Conservation (phyloP, 106 monocot genomes). For the Dendrobium chrysotoxum region DNA sequence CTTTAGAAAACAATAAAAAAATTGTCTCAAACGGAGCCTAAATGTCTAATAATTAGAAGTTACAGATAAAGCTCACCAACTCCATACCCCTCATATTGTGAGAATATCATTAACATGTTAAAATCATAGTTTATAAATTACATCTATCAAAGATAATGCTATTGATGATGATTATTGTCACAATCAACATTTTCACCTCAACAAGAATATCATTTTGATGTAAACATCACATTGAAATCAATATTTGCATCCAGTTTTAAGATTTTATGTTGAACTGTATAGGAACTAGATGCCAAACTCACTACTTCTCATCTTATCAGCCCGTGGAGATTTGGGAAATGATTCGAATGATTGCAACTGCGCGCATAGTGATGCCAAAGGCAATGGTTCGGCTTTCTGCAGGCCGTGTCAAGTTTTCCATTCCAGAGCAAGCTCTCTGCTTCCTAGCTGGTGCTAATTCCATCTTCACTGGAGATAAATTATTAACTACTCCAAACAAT, state of each 20-base stretch:
- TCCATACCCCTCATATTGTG: not conserved
- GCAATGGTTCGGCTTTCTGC: constrained; percentile 96
- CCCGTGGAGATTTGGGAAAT: constrained; percentile 95
- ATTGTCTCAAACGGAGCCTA: too few species aligned
- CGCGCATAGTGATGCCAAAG: constrained; percentile 92
- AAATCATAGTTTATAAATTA: too few species aligned
- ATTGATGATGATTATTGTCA: not conserved
- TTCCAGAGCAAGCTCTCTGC: constrained; percentile 92
- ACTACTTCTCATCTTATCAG: constrained; percentile 14
- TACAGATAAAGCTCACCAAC: too few species aligned
- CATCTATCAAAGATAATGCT: too few species aligned
- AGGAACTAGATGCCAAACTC: not conserved
- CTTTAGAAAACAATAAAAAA: too few species aligned
- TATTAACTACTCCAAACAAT: constrained; percentile 87
- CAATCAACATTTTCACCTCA: not conserved
- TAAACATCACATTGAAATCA: not conserved
- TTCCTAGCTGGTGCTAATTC: constrained; percentile 96
- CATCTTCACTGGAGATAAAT: constrained; percentile 91
- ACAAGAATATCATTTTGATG: not conserved
- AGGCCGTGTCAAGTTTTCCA: constrained; percentile 81
- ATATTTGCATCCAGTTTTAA: not conserved
- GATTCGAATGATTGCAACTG: constrained; percentile 92
- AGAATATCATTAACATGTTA: not conserved
- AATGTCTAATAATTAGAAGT: too few species aligned
- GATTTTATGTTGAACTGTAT: not conserved